Evolutionary conservation across 305 asterid genomes (phyloP), one percentile per base, ranked within the genome.

Genomic region (Plantago coronopus): DNA sequence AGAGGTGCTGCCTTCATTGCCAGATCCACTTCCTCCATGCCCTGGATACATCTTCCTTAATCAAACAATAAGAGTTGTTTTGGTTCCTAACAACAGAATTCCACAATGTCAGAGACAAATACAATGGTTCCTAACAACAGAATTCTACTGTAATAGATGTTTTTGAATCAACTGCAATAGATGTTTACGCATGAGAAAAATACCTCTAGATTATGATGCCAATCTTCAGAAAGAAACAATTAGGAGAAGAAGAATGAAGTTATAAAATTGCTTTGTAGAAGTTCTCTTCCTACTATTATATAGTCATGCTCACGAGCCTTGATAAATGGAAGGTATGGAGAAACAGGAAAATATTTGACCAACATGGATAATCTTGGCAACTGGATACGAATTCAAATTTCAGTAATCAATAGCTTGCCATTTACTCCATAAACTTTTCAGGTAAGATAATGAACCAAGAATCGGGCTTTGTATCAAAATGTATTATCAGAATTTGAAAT

Each of bases 1-100:
- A 34, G 71, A 71, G 7, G 55, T 59, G 61, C 76, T 85, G 37
- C 37, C 37, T 42, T 78, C 87, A 62, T 79, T 82, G 16, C 71
- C 78, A 13, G 85, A 81, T 67, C 78, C 88, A 69, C 22, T 75
- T 55, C 85, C 82, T 56, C 74, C 75, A 37, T 54, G 21, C 25
- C 72, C 50, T 14, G 57, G 73, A 29, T 72, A 69, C 84, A 81
- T 76, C 48, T 49, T 61, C 44, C 64, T 20, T 51, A 29, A 31
- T 60, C 48, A 57, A 48, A 43, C 34, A 53, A 61, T 25, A 25
- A 43, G 22, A 60, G 55, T 56, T n/a, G n/a, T 25, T 45, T 34
- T 45, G 21, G 18, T 25, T 53, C 75, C 49, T 37, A 69, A 46
- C 54, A 50, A 61, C 61, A 64, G 20, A 54, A 63, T 66, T 8